These are phyloP conservation scores for Alternaria ethzedia DNA, from an alignment of 2,329 filamentous ascomycete species.

Conservation along the genomic window DNA sequence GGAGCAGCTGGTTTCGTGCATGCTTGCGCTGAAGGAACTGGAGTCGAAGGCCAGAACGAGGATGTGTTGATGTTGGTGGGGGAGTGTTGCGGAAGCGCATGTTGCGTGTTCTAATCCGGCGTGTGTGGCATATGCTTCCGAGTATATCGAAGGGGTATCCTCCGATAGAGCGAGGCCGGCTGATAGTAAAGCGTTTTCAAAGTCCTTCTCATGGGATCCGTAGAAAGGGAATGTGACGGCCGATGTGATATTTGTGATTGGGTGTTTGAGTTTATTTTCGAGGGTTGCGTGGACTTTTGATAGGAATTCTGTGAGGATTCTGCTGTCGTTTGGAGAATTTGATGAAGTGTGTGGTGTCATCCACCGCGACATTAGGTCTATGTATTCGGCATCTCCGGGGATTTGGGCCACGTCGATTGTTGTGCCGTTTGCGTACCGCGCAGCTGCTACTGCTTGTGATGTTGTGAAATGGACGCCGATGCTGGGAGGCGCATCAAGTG, in stretches of 20 bases:
- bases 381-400: conserved; percentile 29
- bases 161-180: conserved; percentile 17
- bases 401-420: conserved; percentile 29
- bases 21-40: conserved; percentile 30
- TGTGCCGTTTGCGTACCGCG: conserved; percentile 32
- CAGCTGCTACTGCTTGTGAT: conserved; percentile 32
- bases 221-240: conserved; percentile 21
- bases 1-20: conserved; percentile 16
- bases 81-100: background rate
- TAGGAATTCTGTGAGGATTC: conserved; percentile 24
- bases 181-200: conserved; percentile 24
- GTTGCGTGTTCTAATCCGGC: conserved; percentile 7
- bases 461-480: conserved; percentile 39
- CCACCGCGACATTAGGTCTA: conserved; percentile 32
- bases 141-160: conserved; percentile 17
- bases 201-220: conserved; percentile 14
- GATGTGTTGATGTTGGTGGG: conserved; percentile 17
- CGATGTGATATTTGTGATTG: conserved; percentile 22
- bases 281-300: conserved; percentile 19
- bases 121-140: conserved; percentile 7
- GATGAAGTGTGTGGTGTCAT: conserved; percentile 9
- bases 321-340: conserved; percentile 16
- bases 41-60: conserved; percentile 37
- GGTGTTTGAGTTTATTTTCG: conserved; percentile 17
- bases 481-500: conserved; percentile 6